phyloP scores from a whole-genome alignment of 2,329 filamentous ascomycete genomes.

The Hymenoscyphus occultus region DNA sequence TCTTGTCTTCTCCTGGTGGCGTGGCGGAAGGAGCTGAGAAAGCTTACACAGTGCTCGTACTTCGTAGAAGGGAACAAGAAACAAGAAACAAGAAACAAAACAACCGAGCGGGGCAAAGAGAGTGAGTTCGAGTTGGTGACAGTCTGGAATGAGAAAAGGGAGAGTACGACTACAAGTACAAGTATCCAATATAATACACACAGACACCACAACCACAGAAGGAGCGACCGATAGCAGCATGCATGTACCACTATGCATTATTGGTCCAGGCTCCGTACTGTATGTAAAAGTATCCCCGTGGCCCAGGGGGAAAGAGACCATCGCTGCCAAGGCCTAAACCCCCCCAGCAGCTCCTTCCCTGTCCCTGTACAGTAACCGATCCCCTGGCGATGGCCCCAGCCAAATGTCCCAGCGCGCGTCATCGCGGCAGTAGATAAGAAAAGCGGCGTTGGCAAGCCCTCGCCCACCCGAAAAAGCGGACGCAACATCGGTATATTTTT shows the following conservation, averaged over 20 bases:
- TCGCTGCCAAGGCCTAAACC: not conserved
- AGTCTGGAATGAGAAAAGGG: not conserved
- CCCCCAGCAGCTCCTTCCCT: not conserved
- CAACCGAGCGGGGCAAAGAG: not conserved
- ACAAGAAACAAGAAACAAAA: not conserved
- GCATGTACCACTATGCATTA: not conserved
- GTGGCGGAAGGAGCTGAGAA: not conserved
- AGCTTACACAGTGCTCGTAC: not conserved
- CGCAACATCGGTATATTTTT: too few relatives aligned
- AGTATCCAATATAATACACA: not conserved
- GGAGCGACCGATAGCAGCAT: not conserved
- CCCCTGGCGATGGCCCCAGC: too few relatives aligned
- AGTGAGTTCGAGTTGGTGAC: not conserved
- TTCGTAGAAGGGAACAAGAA: not conserved
- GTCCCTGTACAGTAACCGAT: too few relatives aligned
- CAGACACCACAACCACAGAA: not conserved
- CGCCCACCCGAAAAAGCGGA: too few relatives aligned
- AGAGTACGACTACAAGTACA: not conserved
- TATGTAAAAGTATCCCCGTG: too few relatives aligned
- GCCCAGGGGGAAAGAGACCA: not conserved
- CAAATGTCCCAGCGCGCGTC: not conserved
- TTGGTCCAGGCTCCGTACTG: not conserved
- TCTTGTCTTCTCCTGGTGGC: not conserved
- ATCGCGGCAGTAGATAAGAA: not conserved
- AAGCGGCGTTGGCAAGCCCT: not conserved